Base-by-base conservation (phyloP, 768 basidiomycete genomes). In the Suillus plorans region DNA sequence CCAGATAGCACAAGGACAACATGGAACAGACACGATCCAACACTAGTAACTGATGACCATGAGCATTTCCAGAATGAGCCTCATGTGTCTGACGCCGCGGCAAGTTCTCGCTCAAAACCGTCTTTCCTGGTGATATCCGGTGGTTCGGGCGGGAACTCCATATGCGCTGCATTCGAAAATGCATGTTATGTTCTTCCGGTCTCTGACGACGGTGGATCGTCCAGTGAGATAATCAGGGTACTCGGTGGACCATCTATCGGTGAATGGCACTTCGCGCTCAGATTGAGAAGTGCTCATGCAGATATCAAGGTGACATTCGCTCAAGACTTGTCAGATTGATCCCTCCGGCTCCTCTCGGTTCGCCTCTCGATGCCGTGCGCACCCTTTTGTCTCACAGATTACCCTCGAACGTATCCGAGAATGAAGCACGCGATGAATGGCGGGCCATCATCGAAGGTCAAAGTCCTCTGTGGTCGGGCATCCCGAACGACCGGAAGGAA, bases 171-270 rank as follows among this genome's bases (percentile, higher is more conserved):
- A 3, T 97, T 98, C 72, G 84, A 82, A 3, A 71, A 81, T 66
- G 88, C 91, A 28, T 89, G 87, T 71, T 94, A 95, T 71, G 89
- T 95, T 31, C 81, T 98, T 41, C 96, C 96, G 6, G 93, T 98
- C 39, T 96, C 94, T 7, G 96, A 98, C 73, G 95, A 98, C 74
- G 96, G 96, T 1, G 96, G 96, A 52, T 95, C 93, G 4, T 97
- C 95, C 3, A 92, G 92, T 68, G 95, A 97, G 80, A 97, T 97
- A 61, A 92, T 95, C 60, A 87, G 95, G 58, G 94, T 95, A 28
- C 82, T 98, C 61, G 92, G 91, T 20, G 92, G 92, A 3, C 91
- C 92, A 25, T 94, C 92, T 41, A 86, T 95, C 71, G 91, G 92
- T 91, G 70, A 64, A 71, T 66, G 58, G 49, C 62, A 22, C 22